These are phyloP conservation scores for Ogataea hybrid DNA, from an alignment of 1,139 yeast genomes.

Conservation along the genomic window DNA sequence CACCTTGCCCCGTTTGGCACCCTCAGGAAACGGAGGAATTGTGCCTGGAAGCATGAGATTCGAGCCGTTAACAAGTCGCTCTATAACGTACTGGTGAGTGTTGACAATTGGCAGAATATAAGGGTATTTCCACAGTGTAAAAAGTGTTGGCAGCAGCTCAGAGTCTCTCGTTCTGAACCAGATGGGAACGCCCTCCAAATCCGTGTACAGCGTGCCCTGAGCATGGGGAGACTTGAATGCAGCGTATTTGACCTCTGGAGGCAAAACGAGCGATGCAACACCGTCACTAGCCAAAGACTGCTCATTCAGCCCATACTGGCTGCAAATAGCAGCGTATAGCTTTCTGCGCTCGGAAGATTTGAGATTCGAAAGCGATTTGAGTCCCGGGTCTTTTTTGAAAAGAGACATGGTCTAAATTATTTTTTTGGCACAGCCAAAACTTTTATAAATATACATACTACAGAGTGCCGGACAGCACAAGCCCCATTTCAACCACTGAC, in stretches of 20 bases:
- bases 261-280: constrained; percentile 47
- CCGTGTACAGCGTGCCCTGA: constrained; percentile 64
- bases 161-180: constrained; percentile 65
- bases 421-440: constrained; percentile 4
- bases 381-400: constrained; percentile 59
- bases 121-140: constrained; percentile 70
- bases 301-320: constrained; percentile 45
- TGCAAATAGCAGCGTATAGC: constrained; percentile 47
- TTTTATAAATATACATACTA: constrained; percentile 1
- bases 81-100: constrained; percentile 74
- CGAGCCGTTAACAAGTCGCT: constrained; percentile 70
- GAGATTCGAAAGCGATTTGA: constrained; percentile 74
- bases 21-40: constrained; percentile 66
- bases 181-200: constrained; percentile 62
- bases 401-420: constrained; percentile 3
- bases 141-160: constrained; percentile 65
- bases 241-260: constrained; percentile 64
- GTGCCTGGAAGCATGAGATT: constrained; percentile 92
- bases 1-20: constrained; percentile 46
- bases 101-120: constrained; percentile 59
- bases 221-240: constrained; percentile 57
- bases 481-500: constrained; percentile 28
- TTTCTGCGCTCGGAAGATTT: constrained; percentile 80
- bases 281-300: constrained; percentile 44
- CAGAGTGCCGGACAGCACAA: constrained; percentile 15